Evolutionary conservation across 352 stramenopile species (phyloP).

Genomic region (Peronospora belbahrii): DNA sequence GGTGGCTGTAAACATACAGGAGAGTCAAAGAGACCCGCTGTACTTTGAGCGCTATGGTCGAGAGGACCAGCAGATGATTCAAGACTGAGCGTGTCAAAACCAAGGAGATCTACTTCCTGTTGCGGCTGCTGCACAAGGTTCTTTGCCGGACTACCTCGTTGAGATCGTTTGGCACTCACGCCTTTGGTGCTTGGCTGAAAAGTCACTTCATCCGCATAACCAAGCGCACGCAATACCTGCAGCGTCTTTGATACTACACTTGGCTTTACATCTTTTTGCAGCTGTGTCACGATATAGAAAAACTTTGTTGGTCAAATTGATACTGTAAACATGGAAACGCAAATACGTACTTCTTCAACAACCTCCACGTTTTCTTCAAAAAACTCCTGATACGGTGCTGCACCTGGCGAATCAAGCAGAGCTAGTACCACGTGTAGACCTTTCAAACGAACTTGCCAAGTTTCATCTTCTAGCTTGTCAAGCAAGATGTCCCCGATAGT

Average conservation of each 20-base stretch:
- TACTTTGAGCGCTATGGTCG: constrained; percentile 5
- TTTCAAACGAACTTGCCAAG: constrained; percentile 80
- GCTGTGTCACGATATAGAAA: constrained; percentile 23
- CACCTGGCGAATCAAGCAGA: constrained; percentile 61
- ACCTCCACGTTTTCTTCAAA: constrained; percentile 83
- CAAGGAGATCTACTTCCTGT: constrained; percentile 74
- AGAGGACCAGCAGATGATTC: constrained; percentile 19
- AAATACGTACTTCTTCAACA: constrained; percentile 48
- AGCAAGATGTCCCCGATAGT: constrained; percentile 81
- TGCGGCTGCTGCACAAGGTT: constrained; percentile 17
- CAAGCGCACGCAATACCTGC: constrained; percentile 61
- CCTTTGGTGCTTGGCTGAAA: constrained; percentile 7
- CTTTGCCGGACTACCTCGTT: constrained; percentile 14
- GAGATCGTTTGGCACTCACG: constrained; percentile 5
- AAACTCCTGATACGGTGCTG: constrained; percentile 61
- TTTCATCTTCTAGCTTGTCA: constrained; percentile 79
- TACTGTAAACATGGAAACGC: background rate
- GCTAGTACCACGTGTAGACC: constrained; percentile 73
- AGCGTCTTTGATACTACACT: constrained; percentile 68
- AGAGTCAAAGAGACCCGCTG: constrained; percentile 20
- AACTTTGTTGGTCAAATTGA: background rate
- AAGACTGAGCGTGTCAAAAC: constrained; percentile 55
- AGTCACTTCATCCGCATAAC: constrained; percentile 45
- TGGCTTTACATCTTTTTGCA: constrained; percentile 68
- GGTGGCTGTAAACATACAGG: constrained; percentile 15